phyloP scores from a whole-genome alignment of 768 basidiomycete genomes.

The Boletus sp. region DNA sequence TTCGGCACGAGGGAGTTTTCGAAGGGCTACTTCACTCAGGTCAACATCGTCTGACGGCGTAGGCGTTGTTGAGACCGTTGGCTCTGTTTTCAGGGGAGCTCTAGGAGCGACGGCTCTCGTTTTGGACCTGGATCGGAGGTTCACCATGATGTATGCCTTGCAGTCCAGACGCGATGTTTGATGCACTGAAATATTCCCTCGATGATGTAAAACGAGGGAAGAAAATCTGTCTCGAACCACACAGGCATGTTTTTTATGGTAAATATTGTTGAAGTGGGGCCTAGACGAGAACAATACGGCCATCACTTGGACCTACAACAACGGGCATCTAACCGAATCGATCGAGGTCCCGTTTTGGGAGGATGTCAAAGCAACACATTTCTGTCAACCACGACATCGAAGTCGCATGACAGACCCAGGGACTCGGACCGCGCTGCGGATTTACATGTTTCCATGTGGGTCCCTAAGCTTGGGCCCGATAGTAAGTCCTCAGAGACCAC shows the following conservation, averaged over 20 bases:
- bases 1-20: conserved; percentile 21
- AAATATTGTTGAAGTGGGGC: not conserved
- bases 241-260: conserved; percentile 9
- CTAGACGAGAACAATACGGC: conserved; percentile 12
- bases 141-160: conserved; percentile 8
- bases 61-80: not conserved
- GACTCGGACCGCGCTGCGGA: no score
- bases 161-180: not conserved
- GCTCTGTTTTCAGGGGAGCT: not conserved
- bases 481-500: not conserved
- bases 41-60: not conserved
- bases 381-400: not conserved
- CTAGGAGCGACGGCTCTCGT: not conserved
- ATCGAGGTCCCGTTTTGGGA: conserved; percentile 1
- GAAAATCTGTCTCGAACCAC: not conserved
- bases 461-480: not conserved
- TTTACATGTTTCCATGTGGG: not conserved
- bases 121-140: conserved; percentile 12
- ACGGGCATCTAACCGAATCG: conserved; percentile 14
- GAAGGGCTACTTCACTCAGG: conserved; percentile 19
- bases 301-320: conserved; percentile 16
- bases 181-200: not conserved
- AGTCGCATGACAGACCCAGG: not conserved
- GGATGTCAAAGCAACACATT: conserved; percentile 15
- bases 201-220: not conserved